phyloP scores from a whole-genome alignment of 495 filamentous ascomycete species.

The Bombardia bombarda region DNA sequence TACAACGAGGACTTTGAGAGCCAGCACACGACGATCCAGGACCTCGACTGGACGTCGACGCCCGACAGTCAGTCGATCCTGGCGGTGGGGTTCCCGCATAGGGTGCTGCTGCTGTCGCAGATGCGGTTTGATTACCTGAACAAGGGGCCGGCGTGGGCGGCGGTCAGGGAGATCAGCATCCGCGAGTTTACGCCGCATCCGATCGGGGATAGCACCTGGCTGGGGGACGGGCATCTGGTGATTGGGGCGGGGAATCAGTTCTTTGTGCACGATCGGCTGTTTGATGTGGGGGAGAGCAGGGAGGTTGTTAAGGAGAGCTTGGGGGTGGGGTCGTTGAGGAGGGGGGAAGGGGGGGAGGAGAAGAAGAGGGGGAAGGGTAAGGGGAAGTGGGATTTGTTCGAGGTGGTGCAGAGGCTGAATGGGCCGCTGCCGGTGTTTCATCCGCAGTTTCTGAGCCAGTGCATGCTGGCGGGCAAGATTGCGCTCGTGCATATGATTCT shows the following conservation, averaged over 20 bases:
- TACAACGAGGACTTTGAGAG: conserved; percentile 65
- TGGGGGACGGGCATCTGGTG: conserved; percentile 72
- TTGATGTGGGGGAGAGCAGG: too few relatives aligned
- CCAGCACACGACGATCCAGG: conserved; percentile 65
- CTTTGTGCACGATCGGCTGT: conserved; percentile 72
- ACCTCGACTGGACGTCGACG: conserved; percentile 92
- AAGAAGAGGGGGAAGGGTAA: conserved; percentile 36
- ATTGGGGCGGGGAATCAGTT: conserved; percentile 89
- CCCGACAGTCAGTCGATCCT: conserved; percentile 87
- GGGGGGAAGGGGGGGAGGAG: conserved; percentile 43
- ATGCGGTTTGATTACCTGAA: conserved; percentile 92
- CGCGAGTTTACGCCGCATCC: conserved; percentile 79
- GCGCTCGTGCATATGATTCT: conserved; percentile 66
- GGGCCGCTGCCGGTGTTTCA: conserved; percentile 88
- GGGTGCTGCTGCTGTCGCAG: conserved; percentile 78
- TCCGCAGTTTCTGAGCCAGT: conserved; percentile 84
- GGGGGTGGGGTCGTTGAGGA: conserved; percentile 55
- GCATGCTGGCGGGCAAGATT: conserved; percentile 74
- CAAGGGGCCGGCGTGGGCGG: conserved; percentile 82
- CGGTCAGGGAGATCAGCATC: conserved; percentile 74
- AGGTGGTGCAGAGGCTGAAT: conserved; percentile 74
- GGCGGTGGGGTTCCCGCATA: conserved; percentile 81
- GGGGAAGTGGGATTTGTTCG: conserved; percentile 59
- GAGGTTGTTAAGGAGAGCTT: too few relatives aligned
- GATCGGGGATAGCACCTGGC: conserved; percentile 89